A percentile compares a stretch with the other conserved stretches of the same genome.
These are phyloP conservation scores for Massarina eburnea DNA, from an alignment of 2,329 filamentous ascomycete genomes.

Conservation along the genomic window DNA sequence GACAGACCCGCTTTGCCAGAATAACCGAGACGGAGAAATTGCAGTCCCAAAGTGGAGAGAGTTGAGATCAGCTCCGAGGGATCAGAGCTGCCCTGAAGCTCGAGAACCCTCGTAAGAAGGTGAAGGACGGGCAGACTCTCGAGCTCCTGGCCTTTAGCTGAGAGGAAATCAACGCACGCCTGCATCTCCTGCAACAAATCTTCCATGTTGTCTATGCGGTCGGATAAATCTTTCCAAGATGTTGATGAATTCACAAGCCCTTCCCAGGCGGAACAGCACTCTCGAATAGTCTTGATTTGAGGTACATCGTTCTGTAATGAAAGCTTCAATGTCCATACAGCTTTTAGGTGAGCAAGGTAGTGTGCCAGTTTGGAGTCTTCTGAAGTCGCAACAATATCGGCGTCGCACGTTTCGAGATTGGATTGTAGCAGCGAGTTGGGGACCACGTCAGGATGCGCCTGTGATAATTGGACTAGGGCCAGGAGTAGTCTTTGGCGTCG, in stretches of 20 bases:
- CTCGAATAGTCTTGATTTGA: constrained; percentile 24
- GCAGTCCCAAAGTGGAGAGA: constrained; percentile 53
- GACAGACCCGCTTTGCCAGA: constrained; percentile 58
- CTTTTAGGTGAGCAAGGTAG: constrained; percentile 40
- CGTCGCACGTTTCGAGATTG: constrained; percentile 1
- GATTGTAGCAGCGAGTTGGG: constrained; percentile 12
- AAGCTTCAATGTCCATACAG: constrained; percentile 43
- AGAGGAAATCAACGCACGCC: constrained; percentile 58
- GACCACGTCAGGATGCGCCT: constrained; percentile 63
- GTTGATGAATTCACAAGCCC: constrained; percentile 33
- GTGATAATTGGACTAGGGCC: constrained; percentile 44
- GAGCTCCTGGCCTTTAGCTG: constrained; percentile 58
- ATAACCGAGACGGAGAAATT: constrained; percentile 63
- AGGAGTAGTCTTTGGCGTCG: constrained; percentile 30
- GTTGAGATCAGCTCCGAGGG: constrained; percentile 45
- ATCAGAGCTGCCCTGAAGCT: constrained; percentile 45
- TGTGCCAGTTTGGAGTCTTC: constrained; percentile 37
- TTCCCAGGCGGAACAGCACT: constrained; percentile 43
- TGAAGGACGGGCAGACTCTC: constrained; percentile 53
- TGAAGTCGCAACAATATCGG: constrained; percentile 6
- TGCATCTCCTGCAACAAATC: constrained; percentile 55
- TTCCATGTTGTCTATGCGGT: constrained; percentile 53
- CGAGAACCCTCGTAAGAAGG: constrained; percentile 51
- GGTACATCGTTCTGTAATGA: constrained; percentile 44
- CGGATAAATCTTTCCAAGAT: constrained; percentile 44